Evolutionary conservation across 306 rosid genomes (phyloP).

Genomic region (Potentilla sterilis): DNA sequence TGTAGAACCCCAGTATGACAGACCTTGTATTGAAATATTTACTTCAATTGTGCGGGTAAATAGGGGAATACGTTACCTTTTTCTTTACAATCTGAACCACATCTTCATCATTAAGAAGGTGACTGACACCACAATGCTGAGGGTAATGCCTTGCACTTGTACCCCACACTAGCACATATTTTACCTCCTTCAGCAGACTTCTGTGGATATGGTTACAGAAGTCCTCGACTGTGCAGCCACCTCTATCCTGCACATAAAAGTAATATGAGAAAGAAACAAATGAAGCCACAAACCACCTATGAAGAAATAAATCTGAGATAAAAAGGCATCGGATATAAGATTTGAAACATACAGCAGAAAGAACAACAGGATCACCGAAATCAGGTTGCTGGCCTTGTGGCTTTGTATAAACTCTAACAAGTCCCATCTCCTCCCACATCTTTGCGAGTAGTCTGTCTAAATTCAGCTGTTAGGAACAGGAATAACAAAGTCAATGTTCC

Average conservation of each 20-base stretch:
- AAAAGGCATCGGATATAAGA: constrained; percentile 14
- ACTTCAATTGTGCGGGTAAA: background rate
- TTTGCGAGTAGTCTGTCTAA: constrained; percentile 87
- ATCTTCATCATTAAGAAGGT: constrained; percentile 77
- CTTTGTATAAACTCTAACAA: constrained; percentile 94
- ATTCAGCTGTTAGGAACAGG: constrained; percentile 65
- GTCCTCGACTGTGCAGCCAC: constrained; percentile 94
- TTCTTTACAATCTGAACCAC: constrained; percentile 99
- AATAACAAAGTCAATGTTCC: constrained; percentile 8
- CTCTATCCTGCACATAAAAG: constrained; percentile 72
- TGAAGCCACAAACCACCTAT: constrained; percentile 4
- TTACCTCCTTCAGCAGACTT: constrained; percentile 93
- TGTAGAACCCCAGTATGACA: background rate
- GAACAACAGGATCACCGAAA: constrained; percentile 87
- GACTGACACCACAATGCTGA: constrained; percentile 89
- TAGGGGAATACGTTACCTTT: constrained; percentile 53
- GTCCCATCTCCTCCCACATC: constrained; percentile 99
- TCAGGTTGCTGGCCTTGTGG: constrained; percentile 99
- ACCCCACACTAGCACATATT: constrained; percentile 98
- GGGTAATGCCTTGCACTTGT: constrained; percentile 93
- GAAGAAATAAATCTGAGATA: constrained; percentile 8
- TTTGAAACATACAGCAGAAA: constrained; percentile 71
- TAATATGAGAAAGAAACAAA: constrained; percentile 13
- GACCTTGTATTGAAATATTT: background rate
- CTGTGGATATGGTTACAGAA: constrained; percentile 98